These are phyloP conservation scores for Suhomyces xylopsoci DNA, from an alignment of 805 yeast genomes.

Conservation along the genomic window DNA sequence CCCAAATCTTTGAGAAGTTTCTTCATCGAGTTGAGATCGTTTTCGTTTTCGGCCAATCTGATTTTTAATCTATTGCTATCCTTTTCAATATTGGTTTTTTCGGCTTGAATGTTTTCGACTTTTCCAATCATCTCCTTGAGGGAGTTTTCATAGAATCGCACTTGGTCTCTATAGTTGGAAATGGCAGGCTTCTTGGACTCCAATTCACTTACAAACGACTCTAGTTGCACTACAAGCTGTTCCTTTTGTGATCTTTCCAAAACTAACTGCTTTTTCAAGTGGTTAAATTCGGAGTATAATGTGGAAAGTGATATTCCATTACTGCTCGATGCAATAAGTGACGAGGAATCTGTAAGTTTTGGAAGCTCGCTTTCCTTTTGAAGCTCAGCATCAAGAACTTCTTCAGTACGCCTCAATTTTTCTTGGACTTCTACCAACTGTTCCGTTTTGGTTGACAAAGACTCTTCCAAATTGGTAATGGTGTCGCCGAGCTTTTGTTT, in stretches of 20 bases:
- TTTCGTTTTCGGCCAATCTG: slow-evolving; percentile 40
- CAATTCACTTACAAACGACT: slow-evolving; percentile 68
- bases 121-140: slow-evolving; percentile 50
- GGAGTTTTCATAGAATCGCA: slow-evolving; percentile 53
- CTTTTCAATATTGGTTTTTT: slow-evolving; percentile 43
- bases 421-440: slow-evolving; percentile 38
- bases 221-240: slow-evolving; percentile 66
- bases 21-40: slow-evolving; percentile 47
- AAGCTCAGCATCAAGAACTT: slow-evolving; percentile 37
- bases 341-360: slow-evolving; percentile 56
- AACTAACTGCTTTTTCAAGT: slow-evolving; percentile 61
- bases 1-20: slow-evolving; percentile 71
- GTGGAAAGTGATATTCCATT: slow-evolving; percentile 62
- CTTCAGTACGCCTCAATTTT: slow-evolving; percentile 38
- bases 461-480: slow-evolving; percentile 31
- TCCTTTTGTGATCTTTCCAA: slow-evolving; percentile 71
- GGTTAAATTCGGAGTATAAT: slow-evolving; percentile 60
- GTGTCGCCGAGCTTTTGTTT: slow-evolving; percentile 36
- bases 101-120: slow-evolving; percentile 52
- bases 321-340: slow-evolving; percentile 35
- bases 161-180: slow-evolving; percentile 58
- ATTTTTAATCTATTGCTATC: slow-evolving; percentile 33
- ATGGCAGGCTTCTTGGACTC: slow-evolving; percentile 77
- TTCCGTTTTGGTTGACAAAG: slow-evolving; percentile 32
- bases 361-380: slow-evolving; percentile 40